Evolutionary conservation across 2,329 filamentous ascomycete species (phyloP), one percentile per base, ranked within the genome.

Genomic region (Diplocarpon mali): DNA sequence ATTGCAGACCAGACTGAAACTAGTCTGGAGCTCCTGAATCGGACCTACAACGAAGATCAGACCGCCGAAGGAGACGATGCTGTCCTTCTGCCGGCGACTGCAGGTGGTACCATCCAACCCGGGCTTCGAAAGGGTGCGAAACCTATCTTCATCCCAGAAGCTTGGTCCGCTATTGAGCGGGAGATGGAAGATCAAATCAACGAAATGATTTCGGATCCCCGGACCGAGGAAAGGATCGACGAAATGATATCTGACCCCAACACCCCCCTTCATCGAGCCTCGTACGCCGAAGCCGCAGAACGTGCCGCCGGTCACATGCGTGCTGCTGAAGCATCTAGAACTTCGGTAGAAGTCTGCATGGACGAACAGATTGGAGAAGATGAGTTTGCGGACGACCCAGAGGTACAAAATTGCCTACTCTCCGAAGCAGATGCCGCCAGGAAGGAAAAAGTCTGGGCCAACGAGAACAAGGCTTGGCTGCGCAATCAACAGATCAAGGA

Each of bases 371-470:
- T 93, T 15, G 78, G 74, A 40, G 84, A 85, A 46, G 76, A 84
- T 46, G 89, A 95, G 59, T 95, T 96, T 58, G 85, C 81, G 31
- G 80, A 93, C 55, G 92, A 98, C 51, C 83, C 80, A 0, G 92
- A 98, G 63, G 87, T 98, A 5, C 68, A 74, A 47, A 84, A 84
- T 56, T 95, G 89, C 59, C 65, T 88, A 30, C 71, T 96, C 5
- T 75, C 73, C 0, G 75, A 80, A 1, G 75, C 78, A 2, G 89
- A 96, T 65, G 76, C 81, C 2, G 75, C 75, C 29, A 77, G 88
- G 59, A 96, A 95, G 63, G 89, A 95, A 63, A 78, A 80, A 48
- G 85, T 96, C 42, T 98, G 92, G 92, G 80, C 94, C 35, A 89
- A 90, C 48, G 81, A 89, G 60, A 96, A 98, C 64, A 88, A 92